Percentiles rank a stretch among this genome's conserved stretches.
These are phyloP conservation scores for Osmanthus fragrans DNA, from an alignment of 257 asterid genomes.

Conservation along the genomic window DNA sequence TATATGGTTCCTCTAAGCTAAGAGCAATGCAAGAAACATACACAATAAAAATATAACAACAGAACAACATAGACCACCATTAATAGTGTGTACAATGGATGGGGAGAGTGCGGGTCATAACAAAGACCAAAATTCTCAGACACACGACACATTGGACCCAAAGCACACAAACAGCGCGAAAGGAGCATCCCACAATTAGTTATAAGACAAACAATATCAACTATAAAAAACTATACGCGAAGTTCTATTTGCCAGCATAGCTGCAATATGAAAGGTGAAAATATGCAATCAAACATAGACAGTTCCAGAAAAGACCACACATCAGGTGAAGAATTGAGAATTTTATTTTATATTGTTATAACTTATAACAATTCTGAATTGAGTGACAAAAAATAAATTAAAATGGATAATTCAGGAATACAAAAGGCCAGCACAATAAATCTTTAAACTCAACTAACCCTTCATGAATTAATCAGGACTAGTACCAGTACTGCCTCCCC, in stretches of 20 bases:
- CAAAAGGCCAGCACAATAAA: neutral
- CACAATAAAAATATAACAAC: neutral
- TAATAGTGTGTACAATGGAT: neutral
- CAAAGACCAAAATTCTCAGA: neutral
- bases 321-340: neutral
- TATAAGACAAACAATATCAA: neutral
- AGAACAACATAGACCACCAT: neutral
- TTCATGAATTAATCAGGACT: neutral
- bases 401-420: neutral
- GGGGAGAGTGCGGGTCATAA: neutral
- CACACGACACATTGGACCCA: neutral
- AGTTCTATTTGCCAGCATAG: neutral
- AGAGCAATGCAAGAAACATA: neutral
- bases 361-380: neutral
- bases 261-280: neutral
- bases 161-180: neutral
- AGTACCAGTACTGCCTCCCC: neutral
- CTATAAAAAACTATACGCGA: neutral
- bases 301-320: neutral
- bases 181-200: neutral
- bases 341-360: neutral
- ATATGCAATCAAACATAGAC: neutral
- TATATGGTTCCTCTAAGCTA: conserved; percentile 14
- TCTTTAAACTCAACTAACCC: neutral
- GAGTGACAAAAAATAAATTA: too few species aligned